phyloP scores from a whole-genome alignment of 768 basidiomycete species.

The Russula emetica region DNA sequence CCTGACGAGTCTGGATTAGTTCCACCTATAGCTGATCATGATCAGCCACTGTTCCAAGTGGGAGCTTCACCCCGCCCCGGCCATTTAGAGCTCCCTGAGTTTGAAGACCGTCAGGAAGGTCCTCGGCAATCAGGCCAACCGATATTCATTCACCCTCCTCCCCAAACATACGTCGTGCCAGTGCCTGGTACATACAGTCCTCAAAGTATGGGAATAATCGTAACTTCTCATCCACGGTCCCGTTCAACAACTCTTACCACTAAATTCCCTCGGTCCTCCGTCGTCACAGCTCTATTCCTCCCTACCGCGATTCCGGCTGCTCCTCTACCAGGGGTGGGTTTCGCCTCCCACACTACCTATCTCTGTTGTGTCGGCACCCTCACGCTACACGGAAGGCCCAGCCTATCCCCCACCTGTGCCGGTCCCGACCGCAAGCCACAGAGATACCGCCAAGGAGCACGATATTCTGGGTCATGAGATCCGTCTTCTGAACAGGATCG shows the following conservation, averaged over 20 bases:
- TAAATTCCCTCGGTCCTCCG: neutral
- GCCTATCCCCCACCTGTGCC: no score
- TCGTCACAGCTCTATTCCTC: neutral
- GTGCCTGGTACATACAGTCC: neutral
- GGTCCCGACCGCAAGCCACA: no score
- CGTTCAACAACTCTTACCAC: neutral
- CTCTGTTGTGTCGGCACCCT: no score
- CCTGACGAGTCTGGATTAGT: neutral
- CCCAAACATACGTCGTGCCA: neutral
- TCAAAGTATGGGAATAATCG: neutral
- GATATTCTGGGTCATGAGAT: no score
- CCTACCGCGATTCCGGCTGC: neutral
- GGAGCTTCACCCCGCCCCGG: neutral
- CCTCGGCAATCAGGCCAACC: neutral
- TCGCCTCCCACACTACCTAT: neutral
- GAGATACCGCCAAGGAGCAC: no score
- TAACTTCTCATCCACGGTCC: neutral
- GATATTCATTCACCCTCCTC: constrained; percentile 18
- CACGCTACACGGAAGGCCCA: no score
- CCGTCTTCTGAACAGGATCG: neutral
- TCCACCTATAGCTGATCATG: neutral
- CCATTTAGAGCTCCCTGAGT: neutral
- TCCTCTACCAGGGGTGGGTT: neutral
- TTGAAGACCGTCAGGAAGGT: neutral
- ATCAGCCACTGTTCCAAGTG: neutral